Conservation (phyloP, 345 rosid genomes). For the Abelmoschus esculentus region DNA sequence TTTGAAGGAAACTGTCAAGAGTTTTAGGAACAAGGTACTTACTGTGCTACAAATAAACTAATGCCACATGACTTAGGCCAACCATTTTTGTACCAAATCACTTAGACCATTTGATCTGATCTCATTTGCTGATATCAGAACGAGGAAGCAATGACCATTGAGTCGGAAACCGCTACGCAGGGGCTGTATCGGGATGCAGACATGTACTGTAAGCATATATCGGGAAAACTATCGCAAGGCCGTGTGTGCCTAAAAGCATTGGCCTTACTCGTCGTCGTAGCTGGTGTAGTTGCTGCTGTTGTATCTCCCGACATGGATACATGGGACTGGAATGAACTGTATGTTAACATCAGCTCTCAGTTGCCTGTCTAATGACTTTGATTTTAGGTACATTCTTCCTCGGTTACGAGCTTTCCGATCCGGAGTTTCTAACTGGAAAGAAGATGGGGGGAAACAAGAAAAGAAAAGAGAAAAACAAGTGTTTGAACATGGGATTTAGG, state of each 20-base stretch:
- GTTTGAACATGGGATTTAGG: constrained; percentile 15
- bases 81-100: background rate
- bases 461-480: background rate
- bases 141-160: background rate
- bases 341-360: background rate
- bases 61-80: background rate
- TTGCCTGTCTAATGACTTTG: background rate
- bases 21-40: background rate
- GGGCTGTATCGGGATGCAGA: background rate
- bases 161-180: background rate
- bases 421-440: background rate
- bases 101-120: background rate
- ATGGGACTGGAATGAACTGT: background rate
- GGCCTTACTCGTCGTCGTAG: background rate
- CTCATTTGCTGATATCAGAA: background rate
- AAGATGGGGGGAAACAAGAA: background rate
- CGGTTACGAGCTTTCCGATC: background rate
- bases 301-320: background rate
- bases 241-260: background rate
- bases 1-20: background rate
- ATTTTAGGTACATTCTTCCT: background rate
- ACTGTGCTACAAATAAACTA: background rate
- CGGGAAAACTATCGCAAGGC: background rate
- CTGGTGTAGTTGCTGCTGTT: background rate
- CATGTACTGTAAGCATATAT: background rate